Conservation (phyloP, 352 stramenopile species). For the Aphanomyces astaci region DNA sequence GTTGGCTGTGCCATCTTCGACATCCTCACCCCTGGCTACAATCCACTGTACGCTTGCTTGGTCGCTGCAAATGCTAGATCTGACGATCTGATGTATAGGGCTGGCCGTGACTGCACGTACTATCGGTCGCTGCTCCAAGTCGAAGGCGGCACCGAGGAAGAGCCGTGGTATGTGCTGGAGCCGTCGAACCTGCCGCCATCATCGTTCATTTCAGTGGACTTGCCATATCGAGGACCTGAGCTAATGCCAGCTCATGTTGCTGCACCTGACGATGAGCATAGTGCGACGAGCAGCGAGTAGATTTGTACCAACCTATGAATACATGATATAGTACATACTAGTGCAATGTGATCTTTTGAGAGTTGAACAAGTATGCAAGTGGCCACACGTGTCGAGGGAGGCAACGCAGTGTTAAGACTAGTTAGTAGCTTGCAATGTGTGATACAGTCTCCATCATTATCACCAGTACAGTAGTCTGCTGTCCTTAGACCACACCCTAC, state of each 20-base stretch:
- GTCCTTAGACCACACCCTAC: too few relatives aligned
- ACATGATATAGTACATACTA: too few relatives aligned
- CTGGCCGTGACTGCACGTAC: conserved; percentile 17
- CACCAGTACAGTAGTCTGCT: too few relatives aligned
- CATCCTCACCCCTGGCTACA: conserved; percentile 78
- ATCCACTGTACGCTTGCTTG: conserved; percentile 24
- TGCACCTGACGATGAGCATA: not conserved
- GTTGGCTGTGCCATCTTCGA: conserved; percentile 77
- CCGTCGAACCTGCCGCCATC: conserved; percentile 3
- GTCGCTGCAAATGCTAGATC: not conserved
- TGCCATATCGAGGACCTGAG: not conserved
- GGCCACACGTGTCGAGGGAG: too few relatives aligned
- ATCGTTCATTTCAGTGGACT: conserved; percentile 4
- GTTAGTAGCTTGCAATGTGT: too few relatives aligned
- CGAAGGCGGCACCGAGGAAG: not conserved
- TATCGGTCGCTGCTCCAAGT: not conserved
- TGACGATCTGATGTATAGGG: not conserved
- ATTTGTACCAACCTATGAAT: too few relatives aligned
- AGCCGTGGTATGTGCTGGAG: conserved; percentile 7
- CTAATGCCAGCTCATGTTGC: not conserved
- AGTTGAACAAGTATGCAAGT: too few relatives aligned
- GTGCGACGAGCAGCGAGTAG: too few relatives aligned
- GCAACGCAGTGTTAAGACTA: too few relatives aligned
- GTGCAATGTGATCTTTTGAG: too few relatives aligned
- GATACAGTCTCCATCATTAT: too few relatives aligned